Percentiles rank a stretch among this genome's conserved stretches.
Evolutionary conservation across 2,329 filamentous ascomycete genomes (phyloP).

Genomic region (Colletotrichum sojae): DNA sequence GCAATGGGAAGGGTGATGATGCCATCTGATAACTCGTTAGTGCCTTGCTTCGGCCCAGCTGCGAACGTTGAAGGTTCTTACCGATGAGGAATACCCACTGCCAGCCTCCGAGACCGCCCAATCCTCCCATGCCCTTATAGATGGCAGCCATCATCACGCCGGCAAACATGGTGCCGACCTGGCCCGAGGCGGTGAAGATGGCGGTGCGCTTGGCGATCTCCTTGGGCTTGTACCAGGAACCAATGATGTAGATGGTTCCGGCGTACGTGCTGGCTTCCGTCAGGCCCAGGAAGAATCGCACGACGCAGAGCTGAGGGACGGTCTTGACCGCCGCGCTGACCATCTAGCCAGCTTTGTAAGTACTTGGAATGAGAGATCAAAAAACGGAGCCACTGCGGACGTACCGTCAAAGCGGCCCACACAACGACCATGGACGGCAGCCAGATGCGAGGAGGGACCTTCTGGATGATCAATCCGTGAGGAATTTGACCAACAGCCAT

Average conservation of each 20-base stretch:
- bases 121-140: conserved; percentile 56
- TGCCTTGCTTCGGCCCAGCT: not conserved
- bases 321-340: conserved; percentile 44
- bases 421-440: conserved; percentile 62
- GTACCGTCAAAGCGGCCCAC: conserved; percentile 63
- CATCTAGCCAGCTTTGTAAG: conserved; percentile 29
- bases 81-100: conserved; percentile 56
- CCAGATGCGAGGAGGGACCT: conserved; percentile 63
- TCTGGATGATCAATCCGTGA: conserved; percentile 62
- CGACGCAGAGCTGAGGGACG: conserved; percentile 52
- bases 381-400: too few relatives aligned
- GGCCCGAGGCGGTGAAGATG: conserved; percentile 73
- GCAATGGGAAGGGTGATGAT: conserved; percentile 68
- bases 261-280: conserved; percentile 57
- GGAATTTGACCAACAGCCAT: conserved; percentile 59
- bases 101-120: conserved; percentile 65
- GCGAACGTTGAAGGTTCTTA: not conserved
- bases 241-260: conserved; percentile 59
- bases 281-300: conserved; percentile 57
- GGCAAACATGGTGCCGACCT: conserved; percentile 72
- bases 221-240: conserved; percentile 71
- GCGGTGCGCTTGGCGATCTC: conserved; percentile 75
- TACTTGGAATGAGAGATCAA: not conserved
- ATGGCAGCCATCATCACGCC: conserved; percentile 68
- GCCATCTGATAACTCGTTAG: conserved; percentile 53